A percentile compares a stretch with the other conserved stretches of the same genome.
These are phyloP conservation scores for Melanomma pulvis-pyrius DNA, from an alignment of 495 filamentous ascomycete species.

Conservation along the genomic window DNA sequence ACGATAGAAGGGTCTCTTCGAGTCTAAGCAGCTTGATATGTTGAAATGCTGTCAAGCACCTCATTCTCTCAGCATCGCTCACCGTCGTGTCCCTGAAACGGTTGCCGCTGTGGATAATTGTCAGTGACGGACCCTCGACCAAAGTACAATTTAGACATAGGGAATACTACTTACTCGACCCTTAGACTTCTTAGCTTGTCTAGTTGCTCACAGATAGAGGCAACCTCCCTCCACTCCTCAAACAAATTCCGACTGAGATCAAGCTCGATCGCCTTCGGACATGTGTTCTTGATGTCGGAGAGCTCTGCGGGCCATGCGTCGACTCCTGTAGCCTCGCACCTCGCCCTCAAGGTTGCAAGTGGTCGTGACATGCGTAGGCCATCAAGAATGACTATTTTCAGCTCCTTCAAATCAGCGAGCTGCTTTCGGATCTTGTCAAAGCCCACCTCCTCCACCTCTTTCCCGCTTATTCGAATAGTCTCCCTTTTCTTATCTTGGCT, in stretches of 20 bases:
- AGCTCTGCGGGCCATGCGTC: slow-evolving; percentile 5
- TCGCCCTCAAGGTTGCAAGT: slow-evolving; percentile 45
- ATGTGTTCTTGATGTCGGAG: slow-evolving; percentile 34
- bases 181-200: slow-evolving; percentile 64
- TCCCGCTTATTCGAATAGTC: slow-evolving; percentile 73
- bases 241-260: slow-evolving; percentile 88
- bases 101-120: slow-evolving; percentile 62
- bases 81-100: slow-evolving; percentile 62
- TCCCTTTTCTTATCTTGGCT: slow-evolving; percentile 18
- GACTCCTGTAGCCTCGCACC: slow-evolving; percentile 36
- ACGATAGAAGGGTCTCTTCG: slow-evolving; percentile 70
- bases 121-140: neutral
- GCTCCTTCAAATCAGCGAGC: slow-evolving; percentile 73
- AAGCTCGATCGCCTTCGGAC: slow-evolving; percentile 71
- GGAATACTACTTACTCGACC: slow-evolving; percentile 61
- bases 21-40: slow-evolving; percentile 70
- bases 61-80: slow-evolving; percentile 35
- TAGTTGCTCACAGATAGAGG: slow-evolving; percentile 69
- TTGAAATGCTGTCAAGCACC: slow-evolving; percentile 54
- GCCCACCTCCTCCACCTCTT: slow-evolving; percentile 91
- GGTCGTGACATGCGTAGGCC: slow-evolving; percentile 60
- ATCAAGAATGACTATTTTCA: slow-evolving; percentile 82
- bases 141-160: neutral
- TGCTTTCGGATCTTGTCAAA: slow-evolving; percentile 89
- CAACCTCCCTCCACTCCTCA: slow-evolving; percentile 63